Evolutionary conservation across 1,284 basidiomycete species (phyloP).

Genomic region (Meira miltonrushii): DNA sequence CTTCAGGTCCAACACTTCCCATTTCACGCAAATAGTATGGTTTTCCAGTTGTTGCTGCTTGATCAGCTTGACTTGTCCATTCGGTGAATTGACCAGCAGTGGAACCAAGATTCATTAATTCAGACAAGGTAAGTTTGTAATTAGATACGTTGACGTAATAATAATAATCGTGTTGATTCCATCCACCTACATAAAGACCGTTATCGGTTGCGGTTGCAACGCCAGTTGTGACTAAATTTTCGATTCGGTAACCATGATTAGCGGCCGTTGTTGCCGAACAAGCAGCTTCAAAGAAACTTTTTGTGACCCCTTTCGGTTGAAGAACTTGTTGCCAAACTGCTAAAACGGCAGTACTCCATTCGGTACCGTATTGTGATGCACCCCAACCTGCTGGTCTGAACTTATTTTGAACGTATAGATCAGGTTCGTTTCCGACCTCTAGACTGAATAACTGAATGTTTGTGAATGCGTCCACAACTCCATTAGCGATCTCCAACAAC

Average conservation of each 20-base stretch:
- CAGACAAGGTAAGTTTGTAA: slow-evolving; percentile 21
- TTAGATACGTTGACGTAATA: slow-evolving; percentile 33
- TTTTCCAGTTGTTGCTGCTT: slow-evolving; percentile 32
- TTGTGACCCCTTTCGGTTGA: slow-evolving; percentile 16
- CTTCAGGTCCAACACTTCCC: slow-evolving; percentile 38
- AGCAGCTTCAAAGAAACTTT: slow-evolving; percentile 38
- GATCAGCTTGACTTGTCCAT: slow-evolving; percentile 27
- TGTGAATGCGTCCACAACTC: slow-evolving; percentile 20
- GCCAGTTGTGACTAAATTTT: slow-evolving; percentile 31
- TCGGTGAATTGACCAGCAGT: slow-evolving; percentile 30
- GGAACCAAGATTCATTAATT: slow-evolving; percentile 27
- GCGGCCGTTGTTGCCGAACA: slow-evolving; percentile 40
- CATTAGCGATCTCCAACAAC: slow-evolving; percentile 22
- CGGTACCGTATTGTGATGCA: slow-evolving; percentile 23
- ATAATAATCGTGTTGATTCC: slow-evolving; percentile 46
- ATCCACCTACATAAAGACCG: slow-evolving; percentile 39
- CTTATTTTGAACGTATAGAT: slow-evolving; percentile 29
- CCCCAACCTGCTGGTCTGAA: slow-evolving; percentile 25
- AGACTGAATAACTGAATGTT: slow-evolving; percentile 25
- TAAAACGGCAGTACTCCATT: slow-evolving; percentile 26
- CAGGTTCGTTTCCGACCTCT: slow-evolving; percentile 42
- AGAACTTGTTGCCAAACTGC: slow-evolving; percentile 27
- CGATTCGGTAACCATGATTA: slow-evolving; percentile 30
- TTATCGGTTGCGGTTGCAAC: slow-evolving; percentile 27
- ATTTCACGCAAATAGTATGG: slow-evolving; percentile 41